Evolutionary conservation across 73 alveolate species (phyloP).

Genomic region (Tetrahymena thermophila): DNA sequence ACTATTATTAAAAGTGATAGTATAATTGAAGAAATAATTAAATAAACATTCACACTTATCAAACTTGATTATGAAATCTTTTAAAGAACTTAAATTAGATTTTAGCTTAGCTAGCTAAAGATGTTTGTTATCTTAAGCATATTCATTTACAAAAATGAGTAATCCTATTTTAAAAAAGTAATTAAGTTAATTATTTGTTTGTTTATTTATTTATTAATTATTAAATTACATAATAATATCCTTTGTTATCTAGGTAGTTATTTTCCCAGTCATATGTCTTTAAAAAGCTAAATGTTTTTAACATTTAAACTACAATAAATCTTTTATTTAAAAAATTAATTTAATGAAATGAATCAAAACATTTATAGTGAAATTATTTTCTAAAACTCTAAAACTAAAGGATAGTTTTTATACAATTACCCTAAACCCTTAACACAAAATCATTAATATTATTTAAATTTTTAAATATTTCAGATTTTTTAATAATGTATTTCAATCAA

Average conservation of each 20-base stretch:
- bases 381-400: no score
- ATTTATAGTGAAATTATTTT: no score
- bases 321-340: not conserved
- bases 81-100: not conserved
- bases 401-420: no score
- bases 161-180: not conserved
- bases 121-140: not conserved
- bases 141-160: not conserved
- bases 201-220: not conserved
- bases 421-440: no score
- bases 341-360: no score
- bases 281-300: not conserved
- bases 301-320: not conserved
- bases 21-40: not conserved
- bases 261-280: not conserved
- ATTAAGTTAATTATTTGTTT: not conserved
- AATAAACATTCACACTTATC: not conserved
- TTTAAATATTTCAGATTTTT: no score
- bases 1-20: not conserved
- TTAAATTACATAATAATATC: not conserved
- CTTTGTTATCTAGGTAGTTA: not conserved
- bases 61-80: not conserved
- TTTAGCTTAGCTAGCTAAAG: not conserved
- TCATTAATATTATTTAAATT: no score
- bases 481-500: no score